Conservation (phyloP, 805 yeast species). For the Schwanniomyces pseudopolymorphus region DNA sequence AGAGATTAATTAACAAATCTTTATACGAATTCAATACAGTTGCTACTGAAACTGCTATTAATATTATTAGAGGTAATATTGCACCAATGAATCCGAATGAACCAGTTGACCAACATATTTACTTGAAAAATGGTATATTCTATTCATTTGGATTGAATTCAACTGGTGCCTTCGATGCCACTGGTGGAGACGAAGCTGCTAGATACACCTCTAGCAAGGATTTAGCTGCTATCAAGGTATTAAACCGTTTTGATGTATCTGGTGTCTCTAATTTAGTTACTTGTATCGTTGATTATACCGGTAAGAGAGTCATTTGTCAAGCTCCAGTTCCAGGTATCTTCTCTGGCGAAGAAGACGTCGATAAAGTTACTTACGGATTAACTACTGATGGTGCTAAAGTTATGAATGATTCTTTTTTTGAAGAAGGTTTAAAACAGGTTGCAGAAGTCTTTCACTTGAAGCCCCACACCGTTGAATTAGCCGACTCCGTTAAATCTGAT, state of each 20-base stretch:
- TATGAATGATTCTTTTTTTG: conserved; percentile 52
- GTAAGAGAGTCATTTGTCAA: conserved; percentile 85
- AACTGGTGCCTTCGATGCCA: conserved; percentile 57
- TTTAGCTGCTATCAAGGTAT: conserved; percentile 63
- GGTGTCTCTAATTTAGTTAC: conserved; percentile 75
- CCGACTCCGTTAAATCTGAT: conserved; percentile 40
- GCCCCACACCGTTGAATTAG: conserved; percentile 56
- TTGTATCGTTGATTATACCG: conserved; percentile 86
- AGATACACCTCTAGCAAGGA: conserved; percentile 79
- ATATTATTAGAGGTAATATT: conserved; percentile 71
- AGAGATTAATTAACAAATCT: conserved; percentile 67
- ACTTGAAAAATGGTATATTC: conserved; percentile 78
- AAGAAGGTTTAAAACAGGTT: conserved; percentile 53
- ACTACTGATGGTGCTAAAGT: conserved; percentile 58
- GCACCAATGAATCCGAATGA: conserved; percentile 82
- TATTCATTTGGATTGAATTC: conserved; percentile 74
- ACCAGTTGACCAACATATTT: conserved; percentile 59
- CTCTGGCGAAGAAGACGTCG: conserved; percentile 41
- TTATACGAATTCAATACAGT: conserved; percentile 73
- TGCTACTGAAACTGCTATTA: conserved; percentile 78
- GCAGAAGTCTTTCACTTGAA: conserved; percentile 79
- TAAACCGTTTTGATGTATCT: conserved; percentile 63
- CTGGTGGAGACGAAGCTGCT: conserved; percentile 87
- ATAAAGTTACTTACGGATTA: conserved; percentile 71
- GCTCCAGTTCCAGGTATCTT: conserved; percentile 95